Base-by-base conservation (phyloP, 257 asterid genomes). In the Ilex aquifolium region DNA sequence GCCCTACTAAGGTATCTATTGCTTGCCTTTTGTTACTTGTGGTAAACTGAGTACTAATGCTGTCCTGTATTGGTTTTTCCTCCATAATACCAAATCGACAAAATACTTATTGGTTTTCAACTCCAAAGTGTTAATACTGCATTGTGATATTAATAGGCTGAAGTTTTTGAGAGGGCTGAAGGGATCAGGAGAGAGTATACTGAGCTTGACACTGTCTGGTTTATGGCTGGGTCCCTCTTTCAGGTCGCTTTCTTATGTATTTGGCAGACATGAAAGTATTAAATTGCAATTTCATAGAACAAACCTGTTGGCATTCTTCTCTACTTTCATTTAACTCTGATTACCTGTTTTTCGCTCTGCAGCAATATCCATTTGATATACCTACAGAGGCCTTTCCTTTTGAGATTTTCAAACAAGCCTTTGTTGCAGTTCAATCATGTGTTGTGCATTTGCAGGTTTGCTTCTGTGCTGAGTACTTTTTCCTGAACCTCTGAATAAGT, bases 151-250 rank as follows among this genome's bases (percentile, higher is more conserved):
- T 74, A 57, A 68, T 69, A 93, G 99, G 89, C 79, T 68, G 96
- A 93, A 67, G 74, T 93, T 70, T 64, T 82, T 61, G 84, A 69
- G 79, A 87, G 97, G 79, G 86, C 92, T 57, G 97, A 90, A 75
- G 99, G 95, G 65, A 87, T 93, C 76, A 87, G 81, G 77, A 85
- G 95, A 76, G 97, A 93, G 76, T 93, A 85, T 78, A 82, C 81
- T 64, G 99, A 93, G 84, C 97, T 93, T 60, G 97, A 93, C 79
- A 93, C 97, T 14, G 96, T 93, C 69, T 93, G 99, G 97, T 93
- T 93, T 80, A 93, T 93, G 99, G 99, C 97, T 65, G 99, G 99
- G 49, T 93, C 99, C 6, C 74, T 93, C 55, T 93, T 93, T 81
- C 88, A 90, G 95, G 99, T 81, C 51, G 55, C 52, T 49, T 60